Percentiles rank a stretch among this genome's conserved stretches.
phyloP scores from a whole-genome alignment of 2,329 filamentous ascomycete genomes.

The Coleophoma crateriformis region DNA sequence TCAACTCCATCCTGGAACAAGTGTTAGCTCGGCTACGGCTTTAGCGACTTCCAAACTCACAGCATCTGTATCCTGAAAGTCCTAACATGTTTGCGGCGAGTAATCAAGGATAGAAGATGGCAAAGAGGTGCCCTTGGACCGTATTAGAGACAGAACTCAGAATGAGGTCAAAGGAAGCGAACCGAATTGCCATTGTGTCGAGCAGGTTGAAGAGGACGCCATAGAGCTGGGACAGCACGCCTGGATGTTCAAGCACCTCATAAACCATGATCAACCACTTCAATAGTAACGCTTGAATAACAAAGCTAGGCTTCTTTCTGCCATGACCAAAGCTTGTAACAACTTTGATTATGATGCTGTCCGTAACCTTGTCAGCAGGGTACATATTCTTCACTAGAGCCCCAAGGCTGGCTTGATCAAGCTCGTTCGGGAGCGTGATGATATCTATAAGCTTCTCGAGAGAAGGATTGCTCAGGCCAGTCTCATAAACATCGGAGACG shows the following conservation, averaged over 20 bases:
- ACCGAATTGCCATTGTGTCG: slow-evolving; percentile 73
- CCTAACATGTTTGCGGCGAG: slow-evolving; percentile 74
- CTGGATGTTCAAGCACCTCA: slow-evolving; percentile 60
- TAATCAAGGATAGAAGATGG: slow-evolving; percentile 74
- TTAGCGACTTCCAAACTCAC: slow-evolving; percentile 33
- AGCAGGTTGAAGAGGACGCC: slow-evolving; percentile 74
- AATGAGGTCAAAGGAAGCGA: slow-evolving; percentile 9
- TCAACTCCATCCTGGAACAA: slow-evolving; percentile 44
- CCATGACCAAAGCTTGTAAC: slow-evolving; percentile 74
- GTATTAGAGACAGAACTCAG: slow-evolving; percentile 1
- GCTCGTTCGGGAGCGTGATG: slow-evolving; percentile 57
- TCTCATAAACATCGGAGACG: slow-evolving; percentile 57
- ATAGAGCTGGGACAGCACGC: slow-evolving; percentile 64
- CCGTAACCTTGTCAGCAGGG: slow-evolving; percentile 59
- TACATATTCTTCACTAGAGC: slow-evolving; percentile 70
- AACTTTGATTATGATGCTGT: slow-evolving; percentile 56
- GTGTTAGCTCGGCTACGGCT: background rate
- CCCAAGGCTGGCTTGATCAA: slow-evolving; percentile 71
- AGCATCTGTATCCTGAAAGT: slow-evolving; percentile 77
- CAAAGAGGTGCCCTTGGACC: slow-evolving; percentile 44
- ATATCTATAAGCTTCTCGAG: slow-evolving; percentile 62
- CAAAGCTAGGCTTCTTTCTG: slow-evolving; percentile 65
- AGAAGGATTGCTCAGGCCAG: slow-evolving; percentile 56
- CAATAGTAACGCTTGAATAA: slow-evolving; percentile 65
- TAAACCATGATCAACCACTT: slow-evolving; percentile 77